phyloP scores from a whole-genome alignment of 2,329 filamentous ascomycete genomes.

The Fusarium marasasianum region DNA sequence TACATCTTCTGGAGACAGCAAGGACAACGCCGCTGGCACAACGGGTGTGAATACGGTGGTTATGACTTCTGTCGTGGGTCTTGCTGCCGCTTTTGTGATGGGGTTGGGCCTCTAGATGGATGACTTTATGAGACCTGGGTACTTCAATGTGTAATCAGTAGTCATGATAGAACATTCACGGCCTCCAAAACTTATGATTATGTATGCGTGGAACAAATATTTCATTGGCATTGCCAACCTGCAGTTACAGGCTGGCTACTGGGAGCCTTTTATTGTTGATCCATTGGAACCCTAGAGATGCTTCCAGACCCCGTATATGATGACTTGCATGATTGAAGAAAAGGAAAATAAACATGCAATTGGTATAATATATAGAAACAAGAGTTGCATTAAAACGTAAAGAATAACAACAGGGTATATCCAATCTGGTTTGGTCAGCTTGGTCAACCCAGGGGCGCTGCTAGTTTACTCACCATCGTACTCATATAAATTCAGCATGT shows the following conservation, averaged over 20 bases:
- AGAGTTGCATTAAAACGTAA: constrained; percentile 3
- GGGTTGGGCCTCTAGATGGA: constrained; percentile 47
- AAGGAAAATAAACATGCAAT: neutral
- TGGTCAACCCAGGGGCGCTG: neutral
- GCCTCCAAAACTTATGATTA: constrained; percentile 22
- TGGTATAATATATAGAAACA: neutral
- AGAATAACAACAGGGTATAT: constrained; percentile 32
- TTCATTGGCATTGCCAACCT: neutral
- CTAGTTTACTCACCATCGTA: constrained; percentile 31
- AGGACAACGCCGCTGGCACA: constrained; percentile 37
- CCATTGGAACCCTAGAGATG: neutral
- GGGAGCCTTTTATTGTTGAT: neutral
- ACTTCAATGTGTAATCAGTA: constrained; percentile 2
- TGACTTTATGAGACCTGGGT: neutral
- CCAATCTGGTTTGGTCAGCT: constrained; percentile 36
- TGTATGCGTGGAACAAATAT: constrained; percentile 13
- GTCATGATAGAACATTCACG: constrained; percentile 6
- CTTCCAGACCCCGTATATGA: neutral
- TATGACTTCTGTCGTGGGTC: constrained; percentile 49
- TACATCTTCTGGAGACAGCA: constrained; percentile 19
- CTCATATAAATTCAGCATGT: constrained; percentile 16
- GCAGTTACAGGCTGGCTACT: neutral
- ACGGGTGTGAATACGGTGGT: constrained; percentile 40
- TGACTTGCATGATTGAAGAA: neutral
- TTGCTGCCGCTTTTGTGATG: constrained; percentile 51